Evolutionary conservation across 805 yeast genomes (phyloP).

Genomic region (Kluyveromyces siamensis): DNA sequence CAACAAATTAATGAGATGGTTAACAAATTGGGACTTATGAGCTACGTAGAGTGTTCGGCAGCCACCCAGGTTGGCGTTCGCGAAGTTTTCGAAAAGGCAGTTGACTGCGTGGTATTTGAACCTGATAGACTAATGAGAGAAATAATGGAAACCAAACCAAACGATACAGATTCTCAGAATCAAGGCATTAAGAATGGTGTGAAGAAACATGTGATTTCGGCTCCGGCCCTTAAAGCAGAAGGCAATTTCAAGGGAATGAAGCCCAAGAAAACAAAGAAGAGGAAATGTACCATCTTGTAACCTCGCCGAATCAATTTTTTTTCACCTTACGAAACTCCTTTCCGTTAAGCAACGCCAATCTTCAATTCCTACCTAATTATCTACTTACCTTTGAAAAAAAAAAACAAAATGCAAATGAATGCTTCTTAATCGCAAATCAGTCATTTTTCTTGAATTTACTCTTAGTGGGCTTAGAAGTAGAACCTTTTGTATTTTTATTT

Average conservation of each 20-base stretch:
- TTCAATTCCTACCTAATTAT: background rate
- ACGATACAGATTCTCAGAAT: background rate
- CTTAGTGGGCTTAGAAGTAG: background rate
- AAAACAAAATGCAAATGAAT: background rate
- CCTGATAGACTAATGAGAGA: slow-evolving; percentile 31
- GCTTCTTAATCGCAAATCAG: background rate
- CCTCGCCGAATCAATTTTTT: background rate
- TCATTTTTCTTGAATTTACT: background rate
- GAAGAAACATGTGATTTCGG: background rate
- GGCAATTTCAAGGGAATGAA: background rate
- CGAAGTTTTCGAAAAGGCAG: slow-evolving; percentile 77
- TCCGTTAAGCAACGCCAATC: background rate
- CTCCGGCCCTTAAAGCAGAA: background rate
- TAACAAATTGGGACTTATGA: slow-evolving; percentile 60
- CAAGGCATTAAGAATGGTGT: background rate
- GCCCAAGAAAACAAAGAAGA: slow-evolving; percentile 12
- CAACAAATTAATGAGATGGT: slow-evolving; percentile 62
- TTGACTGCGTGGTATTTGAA: slow-evolving; percentile 47
- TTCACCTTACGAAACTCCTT: background rate
- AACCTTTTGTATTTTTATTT: slow-evolving; percentile 3
- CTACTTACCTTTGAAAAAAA: background rate
- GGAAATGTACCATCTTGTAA: slow-evolving; percentile 19
- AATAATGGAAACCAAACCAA: slow-evolving; percentile 1
- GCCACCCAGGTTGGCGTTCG: slow-evolving; percentile 81
- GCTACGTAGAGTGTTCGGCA: slow-evolving; percentile 83